phyloP scores from a whole-genome alignment of 805 yeast species.

The Sungouiella blattae region DNA sequence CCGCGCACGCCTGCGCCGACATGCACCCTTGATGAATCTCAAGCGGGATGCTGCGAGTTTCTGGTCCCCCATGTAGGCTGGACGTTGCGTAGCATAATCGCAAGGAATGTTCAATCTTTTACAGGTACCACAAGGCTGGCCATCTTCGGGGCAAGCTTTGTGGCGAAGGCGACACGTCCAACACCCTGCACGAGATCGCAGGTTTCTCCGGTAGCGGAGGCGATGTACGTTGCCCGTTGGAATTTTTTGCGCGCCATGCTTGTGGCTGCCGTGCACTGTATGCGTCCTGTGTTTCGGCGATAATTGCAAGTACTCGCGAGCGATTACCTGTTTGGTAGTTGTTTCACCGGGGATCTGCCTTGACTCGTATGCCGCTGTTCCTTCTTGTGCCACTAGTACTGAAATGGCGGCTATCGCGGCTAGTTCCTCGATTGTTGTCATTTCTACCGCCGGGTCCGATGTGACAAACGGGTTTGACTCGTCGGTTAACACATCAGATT shows the following conservation, averaged over 20 bases:
- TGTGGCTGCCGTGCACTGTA: too few species aligned
- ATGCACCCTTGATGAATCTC: too few species aligned
- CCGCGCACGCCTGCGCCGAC: too few species aligned
- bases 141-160: conserved; percentile 18
- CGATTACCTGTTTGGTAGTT: too few species aligned
- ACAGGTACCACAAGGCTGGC: conserved; percentile 13
- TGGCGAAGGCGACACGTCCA: conserved; percentile 20
- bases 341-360: too few species aligned
- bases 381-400: too few species aligned
- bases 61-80: conserved; percentile 13
- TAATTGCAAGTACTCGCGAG: neutral
- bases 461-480: too few species aligned
- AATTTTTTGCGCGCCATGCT: too few species aligned
- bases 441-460: neutral
- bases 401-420: neutral
- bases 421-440: neutral
- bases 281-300: neutral
- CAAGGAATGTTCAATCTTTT: conserved; percentile 11
- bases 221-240: too few species aligned
- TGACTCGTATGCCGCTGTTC: too few species aligned
- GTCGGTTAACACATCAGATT: too few species aligned
- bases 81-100: conserved; percentile 11
- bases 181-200: conserved; percentile 13
- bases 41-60: conserved; percentile 3
- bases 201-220: neutral